Percentiles rank a stretch among this genome's conserved stretches.
Conservation (phyloP, 805 yeast species). For the Spathaspora gorwiae region DNA sequence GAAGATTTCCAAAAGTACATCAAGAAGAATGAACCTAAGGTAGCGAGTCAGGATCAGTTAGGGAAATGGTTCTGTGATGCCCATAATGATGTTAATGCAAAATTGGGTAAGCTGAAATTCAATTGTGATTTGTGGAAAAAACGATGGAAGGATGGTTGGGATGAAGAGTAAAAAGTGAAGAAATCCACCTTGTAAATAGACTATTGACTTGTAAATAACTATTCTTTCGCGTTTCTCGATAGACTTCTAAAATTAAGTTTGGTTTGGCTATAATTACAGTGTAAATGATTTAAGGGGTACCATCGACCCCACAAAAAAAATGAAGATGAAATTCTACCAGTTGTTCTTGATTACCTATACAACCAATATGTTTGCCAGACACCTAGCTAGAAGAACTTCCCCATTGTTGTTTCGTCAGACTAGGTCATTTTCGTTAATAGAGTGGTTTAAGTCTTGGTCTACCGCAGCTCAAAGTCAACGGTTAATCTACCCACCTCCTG, state of each 20-base stretch:
- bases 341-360: background rate
- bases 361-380: constrained; percentile 5
- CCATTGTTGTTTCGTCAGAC: background rate
- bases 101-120: constrained; percentile 79
- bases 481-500: constrained; percentile 38
- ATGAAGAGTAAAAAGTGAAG: constrained; percentile 16
- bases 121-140: constrained; percentile 88
- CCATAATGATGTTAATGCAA: constrained; percentile 86
- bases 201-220: background rate
- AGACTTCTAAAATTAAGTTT: background rate
- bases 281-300: background rate
- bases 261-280: too few species aligned
- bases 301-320: background rate
- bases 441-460: constrained; percentile 7
- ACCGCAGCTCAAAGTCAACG: constrained; percentile 12
- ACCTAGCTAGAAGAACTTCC: constrained; percentile 1
- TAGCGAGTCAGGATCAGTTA: constrained; percentile 66
- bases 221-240: background rate
- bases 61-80: constrained; percentile 94
- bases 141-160: constrained; percentile 96
- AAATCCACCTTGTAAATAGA: background rate
- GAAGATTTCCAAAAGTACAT: constrained; percentile 71
- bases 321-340: background rate
- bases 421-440: constrained; percentile 2
- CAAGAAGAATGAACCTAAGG: constrained; percentile 48